Conservation (phyloP, 1,284 basidiomycete genomes). For the Malassezia sp. region DNA sequence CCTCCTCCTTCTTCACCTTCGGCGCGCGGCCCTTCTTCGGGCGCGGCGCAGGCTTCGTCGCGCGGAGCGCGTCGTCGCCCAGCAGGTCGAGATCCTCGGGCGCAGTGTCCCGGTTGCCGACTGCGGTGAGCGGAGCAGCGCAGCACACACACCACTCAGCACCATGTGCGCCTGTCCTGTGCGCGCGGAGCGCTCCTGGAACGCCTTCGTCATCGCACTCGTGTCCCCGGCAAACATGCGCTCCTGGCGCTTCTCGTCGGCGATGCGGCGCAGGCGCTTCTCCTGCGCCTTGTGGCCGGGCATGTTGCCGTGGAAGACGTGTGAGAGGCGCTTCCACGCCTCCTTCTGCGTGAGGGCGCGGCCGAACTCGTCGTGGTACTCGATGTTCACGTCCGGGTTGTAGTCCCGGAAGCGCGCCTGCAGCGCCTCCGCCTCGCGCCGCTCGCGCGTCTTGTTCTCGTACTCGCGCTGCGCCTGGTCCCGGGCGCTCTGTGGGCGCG, state of each 20-base stretch:
- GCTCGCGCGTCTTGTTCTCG: slow-evolving; percentile 80
- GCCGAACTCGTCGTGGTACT: slow-evolving; percentile 86
- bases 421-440: slow-evolving; percentile 72
- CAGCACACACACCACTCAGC: too few species aligned
- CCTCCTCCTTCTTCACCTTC: too few species aligned
- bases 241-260: slow-evolving; percentile 38
- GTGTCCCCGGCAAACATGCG: slow-evolving; percentile 44
- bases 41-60: background rate
- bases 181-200: slow-evolving; percentile 32
- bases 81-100: slow-evolving; percentile 39
- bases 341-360: slow-evolving; percentile 79
- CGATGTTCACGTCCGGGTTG: slow-evolving; percentile 91
- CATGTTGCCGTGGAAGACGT: slow-evolving; percentile 43
- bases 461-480: slow-evolving; percentile 90
- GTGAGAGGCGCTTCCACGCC: slow-evolving; percentile 47
- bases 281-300: slow-evolving; percentile 42
- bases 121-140: too few species aligned
- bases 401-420: slow-evolving; percentile 81
- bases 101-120: slow-evolving; percentile 32
- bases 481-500: slow-evolving; percentile 30
- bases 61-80: slow-evolving; percentile 12
- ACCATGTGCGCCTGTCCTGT: slow-evolving; percentile 46
- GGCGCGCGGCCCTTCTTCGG: background rate
- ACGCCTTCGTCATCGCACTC: slow-evolving; percentile 37
- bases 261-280: slow-evolving; percentile 34